Evolutionary conservation across 2,329 filamentous ascomycete genomes (phyloP).

Genomic region (Bertia moriformis): DNA sequence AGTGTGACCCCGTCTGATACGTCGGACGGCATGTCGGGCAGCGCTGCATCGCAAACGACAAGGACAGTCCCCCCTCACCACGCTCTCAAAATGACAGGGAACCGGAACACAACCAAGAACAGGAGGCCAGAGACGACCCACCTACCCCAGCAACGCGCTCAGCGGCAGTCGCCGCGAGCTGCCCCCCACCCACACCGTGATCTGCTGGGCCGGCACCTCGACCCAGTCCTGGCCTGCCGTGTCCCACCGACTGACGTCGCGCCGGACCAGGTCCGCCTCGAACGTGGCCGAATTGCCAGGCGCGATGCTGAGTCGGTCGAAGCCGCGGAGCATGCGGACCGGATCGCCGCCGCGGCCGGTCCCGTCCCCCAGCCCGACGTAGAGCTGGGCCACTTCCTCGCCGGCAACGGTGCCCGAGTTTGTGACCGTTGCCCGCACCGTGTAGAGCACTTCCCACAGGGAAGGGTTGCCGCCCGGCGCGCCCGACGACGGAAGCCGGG

Average conservation of each 20-base stretch:
- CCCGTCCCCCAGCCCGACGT: conserved; percentile 59
- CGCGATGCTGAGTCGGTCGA: conserved; percentile 61
- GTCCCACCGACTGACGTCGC: conserved; percentile 84
- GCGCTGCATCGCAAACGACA: no score
- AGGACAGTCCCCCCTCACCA: no score
- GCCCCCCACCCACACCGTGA: conserved; percentile 46
- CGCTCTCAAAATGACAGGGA: no score
- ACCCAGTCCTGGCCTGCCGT: conserved; percentile 70
- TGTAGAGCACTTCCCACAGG: conserved; percentile 58
- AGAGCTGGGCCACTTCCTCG: conserved; percentile 64
- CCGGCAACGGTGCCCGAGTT: conserved; percentile 55
- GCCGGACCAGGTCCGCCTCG: conserved; percentile 53
- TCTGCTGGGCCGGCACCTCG: conserved; percentile 25
- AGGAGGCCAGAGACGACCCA: no score
- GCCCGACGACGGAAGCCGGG: conserved; percentile 31
- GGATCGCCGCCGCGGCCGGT: conserved; percentile 46
- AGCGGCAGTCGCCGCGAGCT: conserved; percentile 42
- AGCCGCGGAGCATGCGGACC: conserved; percentile 55
- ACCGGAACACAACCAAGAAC: no score
- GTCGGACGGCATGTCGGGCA: no score
- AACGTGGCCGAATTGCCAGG: conserved; percentile 57
- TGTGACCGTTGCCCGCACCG: conserved; percentile 49
- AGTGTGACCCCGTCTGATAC: no score
- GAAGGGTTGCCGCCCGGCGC: conserved; percentile 47
- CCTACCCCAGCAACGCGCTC: not conserved